Evolutionary conservation across 805 yeast species (phyloP).

Genomic region (Isabelozyma rhagii): DNA sequence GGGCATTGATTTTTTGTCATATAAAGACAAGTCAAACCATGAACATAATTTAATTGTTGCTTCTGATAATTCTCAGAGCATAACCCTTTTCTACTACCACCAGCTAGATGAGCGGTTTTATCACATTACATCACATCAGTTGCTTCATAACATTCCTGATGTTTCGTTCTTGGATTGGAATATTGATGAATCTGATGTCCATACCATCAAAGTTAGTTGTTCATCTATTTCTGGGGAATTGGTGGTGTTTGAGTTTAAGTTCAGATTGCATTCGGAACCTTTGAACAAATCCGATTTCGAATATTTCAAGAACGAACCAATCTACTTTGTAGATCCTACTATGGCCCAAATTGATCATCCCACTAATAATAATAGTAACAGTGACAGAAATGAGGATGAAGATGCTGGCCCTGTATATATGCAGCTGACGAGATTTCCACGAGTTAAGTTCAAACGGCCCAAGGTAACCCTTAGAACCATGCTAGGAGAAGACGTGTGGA

Average conservation of each 20-base stretch:
- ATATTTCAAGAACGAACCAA: slow-evolving; percentile 4
- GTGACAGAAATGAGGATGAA: neutral
- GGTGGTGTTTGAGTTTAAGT: slow-evolving; percentile 33
- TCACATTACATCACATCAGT: slow-evolving; percentile 35
- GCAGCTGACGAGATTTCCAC: slow-evolving; percentile 10
- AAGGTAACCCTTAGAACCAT: slow-evolving; percentile 27
- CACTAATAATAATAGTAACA: neutral
- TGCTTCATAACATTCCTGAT: slow-evolving; percentile 56
- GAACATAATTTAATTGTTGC: slow-evolving; percentile 38
- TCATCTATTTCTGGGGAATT: slow-evolving; percentile 50
- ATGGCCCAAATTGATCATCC: slow-evolving; percentile 19
- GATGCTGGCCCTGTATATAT: neutral
- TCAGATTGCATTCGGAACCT: slow-evolving; percentile 25
- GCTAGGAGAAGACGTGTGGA: slow-evolving; percentile 54
- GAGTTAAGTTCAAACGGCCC: slow-evolving; percentile 23
- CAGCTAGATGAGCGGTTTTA: slow-evolving; percentile 20
- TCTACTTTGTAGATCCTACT: slow-evolving; percentile 24
- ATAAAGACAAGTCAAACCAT: slow-evolving; percentile 10
- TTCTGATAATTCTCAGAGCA: slow-evolving; percentile 52
- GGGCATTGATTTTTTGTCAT: slow-evolving; percentile 53
- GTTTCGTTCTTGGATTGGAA: slow-evolving; percentile 33
- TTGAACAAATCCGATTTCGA: slow-evolving; percentile 11
- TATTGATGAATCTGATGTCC: slow-evolving; percentile 8
- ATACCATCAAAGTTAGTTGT: slow-evolving; percentile 29
- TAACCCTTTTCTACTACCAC: slow-evolving; percentile 40